These are phyloP conservation scores for Diaporthe citrichinensis DNA, from an alignment of 2,329 filamentous ascomycete genomes.

Conservation along the genomic window DNA sequence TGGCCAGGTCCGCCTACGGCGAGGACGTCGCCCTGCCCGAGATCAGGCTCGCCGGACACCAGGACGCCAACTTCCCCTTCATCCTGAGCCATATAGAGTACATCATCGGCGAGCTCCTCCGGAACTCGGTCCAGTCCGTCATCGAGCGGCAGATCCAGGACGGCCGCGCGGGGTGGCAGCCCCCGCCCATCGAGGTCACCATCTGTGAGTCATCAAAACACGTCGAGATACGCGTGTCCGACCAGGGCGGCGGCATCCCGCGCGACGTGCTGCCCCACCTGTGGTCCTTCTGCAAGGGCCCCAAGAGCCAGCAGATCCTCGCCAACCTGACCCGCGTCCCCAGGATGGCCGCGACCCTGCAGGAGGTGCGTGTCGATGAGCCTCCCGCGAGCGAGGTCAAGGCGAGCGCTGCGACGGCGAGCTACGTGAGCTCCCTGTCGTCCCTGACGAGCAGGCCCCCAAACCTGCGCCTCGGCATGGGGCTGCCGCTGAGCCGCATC, in stretches of 20 bases:
- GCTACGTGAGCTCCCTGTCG: slow-evolving; percentile 77
- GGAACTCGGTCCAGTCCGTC: slow-evolving; percentile 94
- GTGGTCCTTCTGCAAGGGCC: slow-evolving; percentile 97
- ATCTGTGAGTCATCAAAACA: slow-evolving; percentile 95
- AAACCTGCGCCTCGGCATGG: slow-evolving; percentile 90
- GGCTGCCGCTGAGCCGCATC: slow-evolving; percentile 90
- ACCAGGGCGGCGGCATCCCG: slow-evolving; percentile 93
- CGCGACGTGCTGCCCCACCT: slow-evolving; percentile 88
- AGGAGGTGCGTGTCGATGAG: slow-evolving; percentile 77
- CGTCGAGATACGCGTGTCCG: slow-evolving; percentile 95
- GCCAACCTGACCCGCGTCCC: slow-evolving; percentile 89
- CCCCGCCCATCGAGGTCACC: slow-evolving; percentile 91
- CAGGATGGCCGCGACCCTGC: slow-evolving; percentile 91
- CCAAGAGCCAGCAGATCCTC: slow-evolving; percentile 82
- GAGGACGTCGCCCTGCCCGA: slow-evolving; percentile 80
- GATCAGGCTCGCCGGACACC: slow-evolving; percentile 86
- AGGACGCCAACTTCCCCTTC: slow-evolving; percentile 93
- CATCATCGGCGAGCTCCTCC: slow-evolving; percentile 93
- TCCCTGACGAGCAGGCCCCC: slow-evolving; percentile 87
- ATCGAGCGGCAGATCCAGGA: slow-evolving; percentile 77
- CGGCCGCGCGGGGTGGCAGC: slow-evolving; percentile 53
- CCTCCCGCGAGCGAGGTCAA: slow-evolving; percentile 43
- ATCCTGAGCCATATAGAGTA: slow-evolving; percentile 97
- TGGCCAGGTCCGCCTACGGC: slow-evolving; percentile 83
- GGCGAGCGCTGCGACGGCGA: slow-evolving; percentile 43